Evolutionary conservation across 148 eudicot genomes (phyloP), one percentile per base, ranked within the genome.

Genomic region (Oxyria digyna): DNA sequence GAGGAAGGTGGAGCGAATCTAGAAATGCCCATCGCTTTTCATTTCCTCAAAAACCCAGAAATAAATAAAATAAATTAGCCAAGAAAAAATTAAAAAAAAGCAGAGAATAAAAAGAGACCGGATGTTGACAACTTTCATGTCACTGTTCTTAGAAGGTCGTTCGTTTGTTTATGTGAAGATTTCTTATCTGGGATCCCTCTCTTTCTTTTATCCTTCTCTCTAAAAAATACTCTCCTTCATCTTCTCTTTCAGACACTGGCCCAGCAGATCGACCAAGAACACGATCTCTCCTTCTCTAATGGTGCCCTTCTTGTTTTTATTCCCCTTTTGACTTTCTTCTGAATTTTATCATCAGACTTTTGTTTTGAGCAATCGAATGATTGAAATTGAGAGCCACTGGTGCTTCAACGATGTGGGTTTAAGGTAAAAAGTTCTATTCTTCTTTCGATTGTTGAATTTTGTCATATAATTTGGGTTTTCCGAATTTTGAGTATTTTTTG

Each of bases 101-200:
- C 76, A 79, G 86, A 84, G 88, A 81, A 86, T 84, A 81, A 86
- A 82, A 84, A 78, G 86, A 79, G 97, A 91, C 95, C 91, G 82
- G 88, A 91, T 83, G 97, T 88, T 91, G 95, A 91, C 97, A 91
- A 91, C 82, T 83, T 83, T 82, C 81, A 82, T 86, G 97, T 88
- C 97, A 88, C 88, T 89, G 97, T 87, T 87, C 71, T 88, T 88
- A 75, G 87, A 88, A 83, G 88, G 84, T 89, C 93, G 87, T 89
- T 89, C 93, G 87, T 89, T 85, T 89, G 91, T 87, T 91, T 83
- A 81, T 88, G 96, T 77, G 76, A 82, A 82, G 86, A 85, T 87
- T 88, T 91, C 96, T 88, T 85, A 89, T 89, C 96, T 89, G 87
- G 93, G 96, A 92, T 92, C 93, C 84, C 98, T 80, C 86, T 64